phyloP scores from a whole-genome alignment of 768 basidiomycete genomes.

The Termitomyces sp. region DNA sequence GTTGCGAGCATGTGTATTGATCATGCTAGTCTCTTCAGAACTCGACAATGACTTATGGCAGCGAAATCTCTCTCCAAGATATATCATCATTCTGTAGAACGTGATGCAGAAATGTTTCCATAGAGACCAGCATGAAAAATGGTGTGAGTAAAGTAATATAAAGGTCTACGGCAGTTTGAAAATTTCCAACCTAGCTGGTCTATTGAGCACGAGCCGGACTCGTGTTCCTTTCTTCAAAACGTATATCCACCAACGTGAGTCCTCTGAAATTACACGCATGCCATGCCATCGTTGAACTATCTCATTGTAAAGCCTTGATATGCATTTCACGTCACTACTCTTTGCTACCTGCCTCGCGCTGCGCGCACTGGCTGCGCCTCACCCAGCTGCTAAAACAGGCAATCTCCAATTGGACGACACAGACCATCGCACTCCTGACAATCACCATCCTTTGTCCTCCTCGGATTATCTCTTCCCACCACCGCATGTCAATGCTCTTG shows the following conservation, averaged over 20 bases:
- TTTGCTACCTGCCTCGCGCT: too few species aligned
- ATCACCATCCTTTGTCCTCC: neutral
- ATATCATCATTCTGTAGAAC: neutral
- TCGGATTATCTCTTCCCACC: neutral
- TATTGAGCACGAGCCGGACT: neutral
- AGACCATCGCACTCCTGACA: neutral
- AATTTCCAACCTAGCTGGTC: neutral
- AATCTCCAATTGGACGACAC: neutral
- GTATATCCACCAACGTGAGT: neutral
- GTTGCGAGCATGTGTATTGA: too few species aligned
- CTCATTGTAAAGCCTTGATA: neutral
- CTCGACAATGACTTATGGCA: too few species aligned
- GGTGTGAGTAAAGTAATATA: neutral
- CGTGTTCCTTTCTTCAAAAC: neutral
- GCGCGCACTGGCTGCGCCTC: neutral
- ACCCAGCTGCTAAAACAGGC: neutral
- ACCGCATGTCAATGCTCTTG: neutral
- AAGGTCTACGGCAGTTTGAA: neutral
- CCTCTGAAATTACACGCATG: neutral
- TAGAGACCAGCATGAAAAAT: neutral
- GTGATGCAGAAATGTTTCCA: neutral
- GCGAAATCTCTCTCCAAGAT: too few species aligned
- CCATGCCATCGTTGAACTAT: neutral
- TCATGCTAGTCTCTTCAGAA: too few species aligned
- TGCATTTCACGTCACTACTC: too few species aligned